These are phyloP conservation scores for Fusarium palustre DNA, from an alignment of 2,329 filamentous ascomycete genomes.

Conservation along the genomic window DNA sequence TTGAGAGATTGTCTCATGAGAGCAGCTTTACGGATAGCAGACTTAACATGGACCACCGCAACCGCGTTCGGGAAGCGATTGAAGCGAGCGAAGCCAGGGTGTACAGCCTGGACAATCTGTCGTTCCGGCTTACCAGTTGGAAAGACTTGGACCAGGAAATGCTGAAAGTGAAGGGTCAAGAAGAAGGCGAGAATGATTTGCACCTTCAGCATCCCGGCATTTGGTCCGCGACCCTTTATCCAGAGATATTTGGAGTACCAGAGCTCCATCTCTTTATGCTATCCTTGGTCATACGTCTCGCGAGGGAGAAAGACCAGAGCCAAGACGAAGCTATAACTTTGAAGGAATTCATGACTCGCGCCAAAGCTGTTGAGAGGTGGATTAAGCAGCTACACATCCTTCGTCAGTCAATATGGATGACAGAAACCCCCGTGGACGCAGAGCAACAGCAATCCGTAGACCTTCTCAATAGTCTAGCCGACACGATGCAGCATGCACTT, in stretches of 20 bases:
- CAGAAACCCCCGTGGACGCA: not conserved
- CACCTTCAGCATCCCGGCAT: constrained; percentile 31
- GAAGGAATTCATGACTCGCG: constrained; percentile 25
- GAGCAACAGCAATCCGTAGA: constrained; percentile 23
- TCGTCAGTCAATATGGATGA: constrained; percentile 14
- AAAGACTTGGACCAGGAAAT: constrained; percentile 31
- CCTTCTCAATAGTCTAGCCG: constrained; percentile 17
- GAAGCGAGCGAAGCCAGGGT: constrained; percentile 27
- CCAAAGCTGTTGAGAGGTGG: constrained; percentile 28
- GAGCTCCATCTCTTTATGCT: constrained; percentile 33
- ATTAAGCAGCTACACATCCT: constrained; percentile 25
- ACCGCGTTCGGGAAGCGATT: constrained; percentile 21
- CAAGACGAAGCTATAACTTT: not conserved
- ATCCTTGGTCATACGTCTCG: constrained; percentile 26
- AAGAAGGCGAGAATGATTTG: constrained; percentile 36
- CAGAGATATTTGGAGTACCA: constrained; percentile 35
- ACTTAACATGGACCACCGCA: constrained; percentile 19
- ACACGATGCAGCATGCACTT: constrained; percentile 33
- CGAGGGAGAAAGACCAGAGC: constrained; percentile 11
- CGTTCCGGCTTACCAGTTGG: constrained; percentile 25
- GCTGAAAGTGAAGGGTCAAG: constrained; percentile 15
- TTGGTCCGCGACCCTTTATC: constrained; percentile 35
- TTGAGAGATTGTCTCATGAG: constrained; percentile 25
- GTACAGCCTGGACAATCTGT: constrained; percentile 21
- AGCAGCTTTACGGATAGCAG: constrained; percentile 18